These are phyloP conservation scores for Acacia pycnantha DNA, from an alignment of 331 rosid species.

Conservation along the genomic window DNA sequence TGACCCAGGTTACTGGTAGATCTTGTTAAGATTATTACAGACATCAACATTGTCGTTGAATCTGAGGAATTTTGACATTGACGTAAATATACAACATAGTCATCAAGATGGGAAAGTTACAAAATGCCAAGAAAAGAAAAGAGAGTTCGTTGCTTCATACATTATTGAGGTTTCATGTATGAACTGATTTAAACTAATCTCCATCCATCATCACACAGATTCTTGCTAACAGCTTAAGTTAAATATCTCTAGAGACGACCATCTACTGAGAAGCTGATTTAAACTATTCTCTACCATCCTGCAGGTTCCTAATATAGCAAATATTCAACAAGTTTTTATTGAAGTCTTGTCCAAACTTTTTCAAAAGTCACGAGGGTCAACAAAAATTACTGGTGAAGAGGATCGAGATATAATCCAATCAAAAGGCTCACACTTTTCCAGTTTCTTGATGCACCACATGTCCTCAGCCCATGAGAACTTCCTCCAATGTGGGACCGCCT, in stretches of 20 bases:
- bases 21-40: constrained; percentile 77
- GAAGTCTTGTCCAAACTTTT: not conserved
- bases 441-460: constrained; percentile 82
- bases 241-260: constrained; percentile 91
- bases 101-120: not conserved
- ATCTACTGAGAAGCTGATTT: constrained; percentile 77
- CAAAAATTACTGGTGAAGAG: constrained; percentile 61
- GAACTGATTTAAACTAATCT: constrained; percentile 27
- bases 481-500: constrained; percentile 81
- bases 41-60: constrained; percentile 61
- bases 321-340: not conserved
- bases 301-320: too few relatives aligned
- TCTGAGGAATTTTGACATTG: constrained; percentile 77
- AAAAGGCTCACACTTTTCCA: constrained; percentile 39
- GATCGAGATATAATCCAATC: constrained; percentile 51
- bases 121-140: not conserved
- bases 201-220: constrained; percentile 50
- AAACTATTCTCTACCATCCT: constrained; percentile 27
- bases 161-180: not conserved
- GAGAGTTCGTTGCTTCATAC: not conserved
- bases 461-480: constrained; percentile 82
- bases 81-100: constrained; percentile 45
- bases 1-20: constrained; percentile 85
- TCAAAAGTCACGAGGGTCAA: constrained; percentile 90
- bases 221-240: constrained; percentile 77